Percentiles rank a stretch among this genome's conserved stretches.
Conservation (phyloP, 2,329 filamentous ascomycete species). For the Hypoxylon sp. region DNA sequence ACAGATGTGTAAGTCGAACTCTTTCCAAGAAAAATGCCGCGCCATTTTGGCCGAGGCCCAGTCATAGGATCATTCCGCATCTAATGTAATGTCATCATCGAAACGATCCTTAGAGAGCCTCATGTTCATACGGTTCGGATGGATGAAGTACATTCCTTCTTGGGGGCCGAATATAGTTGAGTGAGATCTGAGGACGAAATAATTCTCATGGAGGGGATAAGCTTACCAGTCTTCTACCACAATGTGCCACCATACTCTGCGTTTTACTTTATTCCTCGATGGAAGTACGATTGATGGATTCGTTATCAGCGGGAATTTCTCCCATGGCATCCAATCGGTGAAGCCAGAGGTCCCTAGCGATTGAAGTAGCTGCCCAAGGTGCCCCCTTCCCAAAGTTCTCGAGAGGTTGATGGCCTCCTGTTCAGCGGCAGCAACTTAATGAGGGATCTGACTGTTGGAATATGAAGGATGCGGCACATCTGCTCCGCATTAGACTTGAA, state of each 20-base stretch:
- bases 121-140: constrained; percentile 42
- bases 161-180: constrained; percentile 47
- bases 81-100: constrained; percentile 31
- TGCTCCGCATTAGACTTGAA: constrained; percentile 45
- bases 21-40: constrained; percentile 42
- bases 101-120: constrained; percentile 36
- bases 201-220: background rate
- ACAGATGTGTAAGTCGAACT: constrained; percentile 41
- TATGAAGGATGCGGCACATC: constrained; percentile 48
- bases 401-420: constrained; percentile 42
- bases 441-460: constrained; percentile 43
- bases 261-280: constrained; percentile 40
- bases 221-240: constrained; percentile 39
- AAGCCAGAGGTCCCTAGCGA: constrained; percentile 44
- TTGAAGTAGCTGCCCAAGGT: constrained; percentile 40
- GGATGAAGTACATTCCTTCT: constrained; percentile 46
- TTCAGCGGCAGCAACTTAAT: constrained; percentile 43
- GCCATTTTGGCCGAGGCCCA: constrained; percentile 34
- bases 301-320: background rate
- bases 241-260: constrained; percentile 44
- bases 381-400: constrained; percentile 19
- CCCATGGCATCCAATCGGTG: constrained; percentile 41
- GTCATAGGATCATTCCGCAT: background rate
- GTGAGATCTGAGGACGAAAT: constrained; percentile 6
- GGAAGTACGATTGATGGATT: constrained; percentile 11